phyloP scores from a whole-genome alignment of 225 moss, liverwort and hornwort genomes.

The Ulota crispa region DNA sequence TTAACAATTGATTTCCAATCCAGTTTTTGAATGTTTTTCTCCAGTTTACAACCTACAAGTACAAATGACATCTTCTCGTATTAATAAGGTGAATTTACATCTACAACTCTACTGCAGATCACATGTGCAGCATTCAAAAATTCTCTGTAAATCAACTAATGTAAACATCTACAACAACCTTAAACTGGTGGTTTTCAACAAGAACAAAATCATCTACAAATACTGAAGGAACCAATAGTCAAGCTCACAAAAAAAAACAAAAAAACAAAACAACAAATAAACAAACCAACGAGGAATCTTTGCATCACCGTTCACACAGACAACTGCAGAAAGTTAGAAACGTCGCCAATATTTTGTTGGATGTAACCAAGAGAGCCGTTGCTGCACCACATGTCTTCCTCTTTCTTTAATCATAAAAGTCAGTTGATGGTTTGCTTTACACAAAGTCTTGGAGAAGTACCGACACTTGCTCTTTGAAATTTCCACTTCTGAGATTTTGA shows the following conservation, averaged over 20 bases:
- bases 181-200: not conserved
- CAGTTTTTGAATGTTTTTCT: too few relatives aligned
- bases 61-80: constrained; percentile 19
- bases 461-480: too few relatives aligned
- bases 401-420: too few relatives aligned
- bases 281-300: too few relatives aligned
- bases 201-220: constrained; percentile 1
- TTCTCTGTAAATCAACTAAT: not conserved
- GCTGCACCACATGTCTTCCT: too few relatives aligned
- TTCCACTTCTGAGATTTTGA: too few relatives aligned
- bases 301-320: not conserved
- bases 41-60: too few relatives aligned
- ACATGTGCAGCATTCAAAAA: constrained; percentile 11
- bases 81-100: not conserved
- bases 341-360: not conserved
- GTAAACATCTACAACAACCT: not conserved
- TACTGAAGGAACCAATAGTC: constrained; percentile 3
- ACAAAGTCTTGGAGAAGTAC: too few relatives aligned
- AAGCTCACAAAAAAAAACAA: not conserved
- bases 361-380: not conserved
- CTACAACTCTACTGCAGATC: too few relatives aligned
- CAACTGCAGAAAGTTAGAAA: not conserved
- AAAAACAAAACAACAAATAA: too few relatives aligned
- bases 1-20: too few relatives aligned
- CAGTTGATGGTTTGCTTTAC: too few relatives aligned